Evolutionary conservation across 257 asterid genomes (phyloP).

Genomic region (Cordia subcordata): DNA sequence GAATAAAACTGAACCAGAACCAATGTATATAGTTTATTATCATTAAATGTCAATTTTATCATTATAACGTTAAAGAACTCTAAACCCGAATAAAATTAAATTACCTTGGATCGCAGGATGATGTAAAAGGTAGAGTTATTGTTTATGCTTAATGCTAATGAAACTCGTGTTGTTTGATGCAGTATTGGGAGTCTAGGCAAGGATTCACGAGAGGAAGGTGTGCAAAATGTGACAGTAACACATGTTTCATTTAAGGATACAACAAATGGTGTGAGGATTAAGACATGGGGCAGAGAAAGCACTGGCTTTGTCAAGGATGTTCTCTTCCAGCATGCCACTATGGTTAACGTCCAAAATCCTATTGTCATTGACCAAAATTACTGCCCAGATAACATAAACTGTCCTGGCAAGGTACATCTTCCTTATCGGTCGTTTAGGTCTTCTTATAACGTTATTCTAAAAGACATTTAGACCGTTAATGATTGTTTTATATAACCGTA

Average conservation of each 20-base stretch:
- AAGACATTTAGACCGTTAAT: no score
- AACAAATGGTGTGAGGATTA: constrained; percentile 1
- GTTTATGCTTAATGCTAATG: neutral
- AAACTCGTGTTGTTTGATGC: neutral
- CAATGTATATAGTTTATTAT: no score
- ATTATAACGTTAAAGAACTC: no score
- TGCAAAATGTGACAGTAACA: constrained; percentile 1
- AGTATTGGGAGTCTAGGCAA: constrained; percentile 5
- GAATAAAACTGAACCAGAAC: no score
- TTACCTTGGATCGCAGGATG: no score
- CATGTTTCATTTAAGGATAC: neutral
- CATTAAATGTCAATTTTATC: no score
- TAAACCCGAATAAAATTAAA: no score
- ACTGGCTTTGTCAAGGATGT: constrained; percentile 1
- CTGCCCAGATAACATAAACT: neutral
- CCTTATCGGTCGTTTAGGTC: no score
- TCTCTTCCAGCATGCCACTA: neutral
- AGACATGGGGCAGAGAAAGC: constrained; percentile 5
- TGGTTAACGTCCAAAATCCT: constrained; percentile 5
- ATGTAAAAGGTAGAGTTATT: no score
- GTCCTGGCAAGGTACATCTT: constrained; percentile 4
- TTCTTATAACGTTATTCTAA: no score
- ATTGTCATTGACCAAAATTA: constrained; percentile 5
- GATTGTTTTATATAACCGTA: no score
- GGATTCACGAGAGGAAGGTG: constrained; percentile 4